These are phyloP conservation scores for Hypoxylon lienhwacheense DNA, from an alignment of 495 filamentous ascomycete species.

Conservation along the genomic window DNA sequence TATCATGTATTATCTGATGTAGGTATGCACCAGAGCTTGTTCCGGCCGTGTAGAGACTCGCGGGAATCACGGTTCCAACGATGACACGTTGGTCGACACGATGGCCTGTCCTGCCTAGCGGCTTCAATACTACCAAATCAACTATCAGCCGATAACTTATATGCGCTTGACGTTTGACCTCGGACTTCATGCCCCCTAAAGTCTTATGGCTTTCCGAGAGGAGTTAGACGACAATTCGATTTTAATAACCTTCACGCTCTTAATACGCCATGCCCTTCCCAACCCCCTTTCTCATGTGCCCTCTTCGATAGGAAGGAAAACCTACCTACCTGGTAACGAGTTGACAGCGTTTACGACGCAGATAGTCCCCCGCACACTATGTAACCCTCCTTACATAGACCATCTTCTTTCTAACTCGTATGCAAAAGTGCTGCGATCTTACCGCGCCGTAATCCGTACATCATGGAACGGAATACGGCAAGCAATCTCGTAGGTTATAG, in stretches of 20 bases:
- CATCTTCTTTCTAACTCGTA: conserved; percentile 10
- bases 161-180: conserved; percentile 11
- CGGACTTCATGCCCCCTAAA: conserved; percentile 7
- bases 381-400: conserved; percentile 26
- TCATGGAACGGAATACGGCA: too few relatives aligned
- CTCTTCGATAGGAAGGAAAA: conserved; percentile 23
- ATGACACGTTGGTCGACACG: conserved; percentile 29
- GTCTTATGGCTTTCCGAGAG: conserved; percentile 20
- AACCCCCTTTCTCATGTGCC: conserved; percentile 22
- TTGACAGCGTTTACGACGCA: conserved; percentile 26
- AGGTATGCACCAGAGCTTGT: too few relatives aligned
- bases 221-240: conserved; percentile 8
- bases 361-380: conserved; percentile 26
- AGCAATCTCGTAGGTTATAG: too few relatives aligned
- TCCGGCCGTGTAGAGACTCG: conserved; percentile 14
- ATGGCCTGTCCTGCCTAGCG: conserved; percentile 20
- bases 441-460: neutral
- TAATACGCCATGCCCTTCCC: too few relatives aligned
- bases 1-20: too few relatives aligned
- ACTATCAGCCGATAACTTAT: conserved; percentile 23
- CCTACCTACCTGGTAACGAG: too few relatives aligned
- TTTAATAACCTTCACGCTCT: too few relatives aligned
- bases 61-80: conserved; percentile 13
- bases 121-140: conserved; percentile 23
- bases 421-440: conserved; percentile 4